Base-by-base conservation (phyloP, 495 filamentous ascomycete genomes). In the Penicillium parvum region DNA sequence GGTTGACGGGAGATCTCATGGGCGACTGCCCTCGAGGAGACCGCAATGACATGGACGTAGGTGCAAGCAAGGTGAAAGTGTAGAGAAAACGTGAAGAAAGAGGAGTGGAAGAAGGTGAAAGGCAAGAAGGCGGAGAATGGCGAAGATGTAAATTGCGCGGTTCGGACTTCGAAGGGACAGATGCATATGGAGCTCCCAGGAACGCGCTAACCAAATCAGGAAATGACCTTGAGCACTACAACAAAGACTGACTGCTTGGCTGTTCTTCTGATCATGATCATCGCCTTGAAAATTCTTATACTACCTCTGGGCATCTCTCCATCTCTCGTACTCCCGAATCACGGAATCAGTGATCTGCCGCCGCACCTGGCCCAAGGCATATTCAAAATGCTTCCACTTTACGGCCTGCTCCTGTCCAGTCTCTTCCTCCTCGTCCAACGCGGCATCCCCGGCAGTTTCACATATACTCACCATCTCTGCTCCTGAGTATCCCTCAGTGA, bases 391-490 rank as follows among this genome's bases (percentile, higher is more conserved):
- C 45, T 66, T 69, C 73, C 75, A 77, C 19, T 61, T 59, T 26
- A 90, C 73, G 34, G 68, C 67, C 28, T 66, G 65, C 12, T 77
- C 65, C 35, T 68, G 55, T 23, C 54, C 63, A 19, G 59, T 72
- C 37, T 67, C 55, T 25, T 77, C 66, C 42, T 74, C 69, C 40
- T 77, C 75, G 43, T 78, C 69, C 54, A 84, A 58, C 6, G 77
- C 79, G n/a, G 69, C 63, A 58, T 81, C 71, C 16, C 74, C 74
- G 0, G 85, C 85, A 25, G 72, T 74, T 43, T 84, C 71, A 54
- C 91, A 96, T 5, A 96, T 83, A 15, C 75, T 81, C 34, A 86
- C 83, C 33, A 97, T 76, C 63, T 98, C 92, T 1, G 92, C 90
- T 5, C 92, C 92, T 2, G 88, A 91, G 59, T 84, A 89, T 0